phyloP scores from a whole-genome alignment of 106 monocot species.

The Dioscorea alata region DNA sequence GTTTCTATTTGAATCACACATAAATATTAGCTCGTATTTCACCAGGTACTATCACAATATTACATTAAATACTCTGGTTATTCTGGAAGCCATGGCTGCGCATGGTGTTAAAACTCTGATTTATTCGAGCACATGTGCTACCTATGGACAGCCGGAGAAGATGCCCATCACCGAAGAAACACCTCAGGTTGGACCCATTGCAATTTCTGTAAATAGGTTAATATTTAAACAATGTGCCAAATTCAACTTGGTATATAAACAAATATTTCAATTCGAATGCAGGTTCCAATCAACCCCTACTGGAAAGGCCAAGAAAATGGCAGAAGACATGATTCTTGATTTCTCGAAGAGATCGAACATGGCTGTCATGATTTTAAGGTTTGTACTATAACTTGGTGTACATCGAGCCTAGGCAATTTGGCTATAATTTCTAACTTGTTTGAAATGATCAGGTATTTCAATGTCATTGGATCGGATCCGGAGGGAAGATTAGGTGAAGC shows the following conservation, averaged over 20 bases:
- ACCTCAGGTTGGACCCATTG: constrained; percentile 1
- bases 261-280: background rate
- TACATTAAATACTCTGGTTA: constrained; percentile 12
- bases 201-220: too few species aligned
- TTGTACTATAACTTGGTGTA: background rate
- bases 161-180: constrained; percentile 20
- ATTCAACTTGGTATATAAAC: too few species aligned
- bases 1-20: background rate
- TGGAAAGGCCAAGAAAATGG: constrained; percentile 21
- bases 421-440: background rate
- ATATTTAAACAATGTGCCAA: too few species aligned
- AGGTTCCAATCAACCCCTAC: constrained; percentile 15
- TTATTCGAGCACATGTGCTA: constrained; percentile 16
- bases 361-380: constrained; percentile 18
- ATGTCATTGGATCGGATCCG: constrained; percentile 16
- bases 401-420: background rate
- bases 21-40: too few species aligned
- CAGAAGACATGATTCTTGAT: constrained; percentile 17
- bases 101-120: constrained; percentile 16
- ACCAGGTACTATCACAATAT: constrained; percentile 19
- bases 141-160: constrained; percentile 15
- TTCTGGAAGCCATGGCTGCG: constrained; percentile 13
- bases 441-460: constrained; percentile 8
- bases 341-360: constrained; percentile 9
- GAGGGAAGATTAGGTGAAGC: constrained; percentile 17